Evolutionary conservation across 1,284 basidiomycete genomes (phyloP).

Genomic region (Apiotrichum gracile): DNA sequence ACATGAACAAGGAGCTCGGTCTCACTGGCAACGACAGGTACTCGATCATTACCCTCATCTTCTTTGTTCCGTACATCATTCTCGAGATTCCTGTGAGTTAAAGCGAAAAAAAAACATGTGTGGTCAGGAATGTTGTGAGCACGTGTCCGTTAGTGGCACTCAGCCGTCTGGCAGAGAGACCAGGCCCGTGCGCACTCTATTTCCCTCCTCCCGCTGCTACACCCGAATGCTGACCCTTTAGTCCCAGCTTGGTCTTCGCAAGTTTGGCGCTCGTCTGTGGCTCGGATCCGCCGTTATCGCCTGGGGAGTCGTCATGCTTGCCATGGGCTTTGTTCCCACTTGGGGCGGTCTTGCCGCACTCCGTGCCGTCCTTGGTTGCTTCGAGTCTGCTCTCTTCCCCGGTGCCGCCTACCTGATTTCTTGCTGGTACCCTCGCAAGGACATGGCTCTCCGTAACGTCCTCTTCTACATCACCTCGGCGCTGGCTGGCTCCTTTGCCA

Average conservation of each 20-base stretch:
- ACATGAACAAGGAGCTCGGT: constrained; percentile 29
- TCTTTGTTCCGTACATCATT: constrained; percentile 46
- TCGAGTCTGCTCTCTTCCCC: constrained; percentile 43
- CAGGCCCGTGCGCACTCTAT: no score
- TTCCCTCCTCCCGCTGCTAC: no score
- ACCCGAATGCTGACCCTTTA: neutral
- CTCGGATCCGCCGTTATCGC: constrained; percentile 17
- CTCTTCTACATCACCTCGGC: constrained; percentile 45
- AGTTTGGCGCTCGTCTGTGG: constrained; percentile 17
- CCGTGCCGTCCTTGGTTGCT: constrained; percentile 45
- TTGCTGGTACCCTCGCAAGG: constrained; percentile 49
- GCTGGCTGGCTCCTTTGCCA: constrained; percentile 15
- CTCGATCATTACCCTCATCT: constrained; percentile 39
- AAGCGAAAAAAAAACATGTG: neutral
- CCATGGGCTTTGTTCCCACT: constrained; percentile 37
- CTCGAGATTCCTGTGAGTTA: constrained; percentile 29
- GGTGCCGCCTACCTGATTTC: constrained; percentile 48
- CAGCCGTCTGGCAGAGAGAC: no score
- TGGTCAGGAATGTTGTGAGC: neutral
- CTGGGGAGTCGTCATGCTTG: constrained; percentile 48
- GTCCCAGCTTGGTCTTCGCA: constrained; percentile 24
- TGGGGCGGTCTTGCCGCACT: constrained; percentile 44
- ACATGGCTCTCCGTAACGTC: constrained; percentile 43
- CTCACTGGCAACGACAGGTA: constrained; percentile 35
- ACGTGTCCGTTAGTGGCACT: neutral